A percentile compares a stretch with the other conserved stretches of the same genome.
Conservation (phyloP, 805 yeast species). For the Groenewaldozyma tartarivorans region DNA sequence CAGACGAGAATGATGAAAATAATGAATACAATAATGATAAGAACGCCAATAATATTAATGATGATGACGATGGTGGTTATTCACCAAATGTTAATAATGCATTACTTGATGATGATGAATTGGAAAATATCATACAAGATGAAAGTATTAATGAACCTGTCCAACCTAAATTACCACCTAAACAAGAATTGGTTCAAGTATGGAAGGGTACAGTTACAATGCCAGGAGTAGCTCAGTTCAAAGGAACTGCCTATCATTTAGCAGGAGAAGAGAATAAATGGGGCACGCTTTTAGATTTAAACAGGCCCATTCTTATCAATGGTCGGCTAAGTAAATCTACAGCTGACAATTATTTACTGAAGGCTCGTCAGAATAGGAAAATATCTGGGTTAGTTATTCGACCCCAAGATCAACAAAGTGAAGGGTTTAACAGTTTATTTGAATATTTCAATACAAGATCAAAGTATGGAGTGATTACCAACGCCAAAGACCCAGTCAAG, state of each 20-base stretch:
- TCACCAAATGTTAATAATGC: constrained; percentile 28
- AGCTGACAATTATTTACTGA: constrained; percentile 50
- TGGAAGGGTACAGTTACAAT: constrained; percentile 34
- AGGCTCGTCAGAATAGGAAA: constrained; percentile 37
- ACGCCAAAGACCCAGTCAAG: constrained; percentile 41
- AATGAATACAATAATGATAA: background rate
- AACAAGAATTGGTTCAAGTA: background rate
- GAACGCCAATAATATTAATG: background rate
- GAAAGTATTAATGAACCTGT: background rate
- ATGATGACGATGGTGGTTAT: constrained; percentile 2
- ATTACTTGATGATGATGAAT: constrained; percentile 27
- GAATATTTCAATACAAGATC: constrained; percentile 37
- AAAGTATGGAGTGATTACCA: constrained; percentile 54
- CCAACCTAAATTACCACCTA: background rate
- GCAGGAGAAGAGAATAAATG: constrained; percentile 20
- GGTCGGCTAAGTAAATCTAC: constrained; percentile 50
- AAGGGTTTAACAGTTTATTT: constrained; percentile 28
- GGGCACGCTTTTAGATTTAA: constrained; percentile 16
- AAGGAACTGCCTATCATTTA: constrained; percentile 32
- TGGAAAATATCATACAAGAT: constrained; percentile 23
- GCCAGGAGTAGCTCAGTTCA: constrained; percentile 40
- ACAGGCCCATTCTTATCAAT: constrained; percentile 36
- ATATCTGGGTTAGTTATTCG: constrained; percentile 41
- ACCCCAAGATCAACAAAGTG: constrained; percentile 10
- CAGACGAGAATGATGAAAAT: background rate